A percentile compares a stretch with the other conserved stretches of the same genome.
Conservation (phyloP, 768 basidiomycete species). For the Mycena epipterygia region DNA sequence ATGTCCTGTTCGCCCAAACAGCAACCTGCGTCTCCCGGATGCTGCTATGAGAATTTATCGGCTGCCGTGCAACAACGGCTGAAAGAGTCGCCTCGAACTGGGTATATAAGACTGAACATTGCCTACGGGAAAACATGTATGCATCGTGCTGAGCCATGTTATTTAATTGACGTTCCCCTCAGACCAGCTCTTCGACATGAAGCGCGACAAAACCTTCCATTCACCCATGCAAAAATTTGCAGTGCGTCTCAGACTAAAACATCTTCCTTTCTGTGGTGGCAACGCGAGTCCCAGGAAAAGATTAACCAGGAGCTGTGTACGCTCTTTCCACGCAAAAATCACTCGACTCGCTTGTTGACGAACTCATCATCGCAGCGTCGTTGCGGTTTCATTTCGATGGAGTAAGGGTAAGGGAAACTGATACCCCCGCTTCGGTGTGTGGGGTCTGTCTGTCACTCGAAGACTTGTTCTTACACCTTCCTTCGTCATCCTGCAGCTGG, state of each 20-base stretch:
- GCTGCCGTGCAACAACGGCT: not conserved
- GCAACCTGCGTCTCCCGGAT: too few relatives aligned
- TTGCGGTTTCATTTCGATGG: constrained; percentile 14
- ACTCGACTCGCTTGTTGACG: too few relatives aligned
- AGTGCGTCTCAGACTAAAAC: not conserved
- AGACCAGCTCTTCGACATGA: constrained; percentile 9
- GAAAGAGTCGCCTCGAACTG: not conserved
- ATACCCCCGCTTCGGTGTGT: constrained; percentile 23
- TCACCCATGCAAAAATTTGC: not conserved
- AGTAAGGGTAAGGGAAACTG: not conserved
- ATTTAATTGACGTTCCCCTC: not conserved
- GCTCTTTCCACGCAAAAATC: too few relatives aligned
- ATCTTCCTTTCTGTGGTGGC: not conserved
- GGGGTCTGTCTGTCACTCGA: not conserved
- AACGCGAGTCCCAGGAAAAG: not conserved
- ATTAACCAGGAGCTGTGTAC: not conserved
- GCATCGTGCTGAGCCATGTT: not conserved
- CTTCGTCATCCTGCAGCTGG: not conserved
- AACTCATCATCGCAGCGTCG: too few relatives aligned
- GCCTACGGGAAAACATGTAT: not conserved
- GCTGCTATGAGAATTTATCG: too few relatives aligned
- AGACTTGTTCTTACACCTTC: not conserved
- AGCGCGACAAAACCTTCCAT: not conserved
- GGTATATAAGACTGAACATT: not conserved
- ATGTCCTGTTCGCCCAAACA: not conserved